Base-by-base conservation (phyloP, 2,329 filamentous ascomycete genomes). In the Microsporum audouinii region DNA sequence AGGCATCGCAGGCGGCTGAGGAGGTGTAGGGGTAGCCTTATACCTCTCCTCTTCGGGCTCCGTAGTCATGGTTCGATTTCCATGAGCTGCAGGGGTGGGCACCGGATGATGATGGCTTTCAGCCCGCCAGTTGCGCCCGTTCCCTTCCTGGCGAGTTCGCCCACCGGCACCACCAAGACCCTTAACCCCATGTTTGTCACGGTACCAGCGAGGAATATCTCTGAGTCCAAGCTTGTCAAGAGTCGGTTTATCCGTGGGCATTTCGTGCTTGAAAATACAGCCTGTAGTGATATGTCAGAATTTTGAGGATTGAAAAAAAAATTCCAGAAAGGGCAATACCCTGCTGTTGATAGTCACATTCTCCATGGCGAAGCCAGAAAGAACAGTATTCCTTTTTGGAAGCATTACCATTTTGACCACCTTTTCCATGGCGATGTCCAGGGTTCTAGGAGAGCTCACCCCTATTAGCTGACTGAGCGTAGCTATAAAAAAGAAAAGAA, bases 191-290 rank as follows among this genome's bases (percentile, higher is more conserved):
- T 71, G 67, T 66, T 79, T 78, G 59, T 84, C 79, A 59, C 77
- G 75, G 68, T 78, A 84, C 84, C 84, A 86, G 5, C 72, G 71
- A 6, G 84, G 83, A 14, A 80, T 73, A 47, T 77, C 74, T 2
- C 75, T 73, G 58, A 95, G 81, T 0, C 91, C 91, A 2, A 95
- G 79, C 5, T 80, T 78, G 49, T 82, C 76, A 66, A 95, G 83
- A 0, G 84, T 88, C 0, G 78, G 76, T 58, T 79, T 78, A 65
- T 91, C 84, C 31, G 77, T 73, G 0, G 91, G 91, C 88, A 96
- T 95, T 71, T 94, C 88, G 71, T 96, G 91, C 76, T 91, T 92
- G 78, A 85, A 96, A 65, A 86, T 84, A 76, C 91, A 96, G 0
- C 91, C 75, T 76, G 53, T n/a, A n/a, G 58, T 57, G n/a, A 36